These are phyloP conservation scores for Mesembryanthemum crystallinum DNA, from an alignment of 148 eudicot genomes.

Conservation along the genomic window DNA sequence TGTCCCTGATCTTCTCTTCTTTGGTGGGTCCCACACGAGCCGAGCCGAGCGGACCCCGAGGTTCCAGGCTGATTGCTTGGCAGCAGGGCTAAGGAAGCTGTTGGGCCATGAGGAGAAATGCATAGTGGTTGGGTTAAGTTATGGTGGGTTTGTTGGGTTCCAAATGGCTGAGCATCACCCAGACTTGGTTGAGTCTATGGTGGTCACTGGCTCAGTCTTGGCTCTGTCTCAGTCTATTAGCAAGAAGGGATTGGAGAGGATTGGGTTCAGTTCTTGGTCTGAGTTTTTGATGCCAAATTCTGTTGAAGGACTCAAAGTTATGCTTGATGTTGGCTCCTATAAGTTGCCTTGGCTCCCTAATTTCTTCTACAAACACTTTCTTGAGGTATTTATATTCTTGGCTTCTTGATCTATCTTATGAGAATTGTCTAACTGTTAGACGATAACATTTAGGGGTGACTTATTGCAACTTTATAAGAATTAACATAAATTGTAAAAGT, in stretches of 20 bases:
- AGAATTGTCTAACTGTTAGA: too few species aligned
- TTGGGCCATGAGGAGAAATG: slow-evolving; percentile 48
- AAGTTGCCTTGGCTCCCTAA: slow-evolving; percentile 34
- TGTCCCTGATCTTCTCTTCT: slow-evolving; percentile 54
- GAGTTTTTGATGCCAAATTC: slow-evolving; percentile 42
- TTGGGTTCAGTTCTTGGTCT: slow-evolving; percentile 36
- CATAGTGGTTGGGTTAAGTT: slow-evolving; percentile 53
- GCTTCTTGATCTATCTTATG: background rate
- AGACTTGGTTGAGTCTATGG: slow-evolving; percentile 44
- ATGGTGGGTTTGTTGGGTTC: slow-evolving; percentile 57
- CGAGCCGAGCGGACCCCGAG: slow-evolving; percentile 17
- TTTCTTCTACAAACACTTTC: slow-evolving; percentile 28
- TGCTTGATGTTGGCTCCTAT: slow-evolving; percentile 28
- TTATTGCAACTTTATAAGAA: too few species aligned
- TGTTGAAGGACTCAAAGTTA: slow-evolving; percentile 29
- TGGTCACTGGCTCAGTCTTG: slow-evolving; percentile 33
- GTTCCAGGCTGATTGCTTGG: slow-evolving; percentile 57
- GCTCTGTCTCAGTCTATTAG: slow-evolving; percentile 37
- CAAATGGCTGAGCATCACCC: slow-evolving; percentile 51
- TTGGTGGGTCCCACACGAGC: slow-evolving; percentile 39
- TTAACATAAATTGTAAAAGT: too few species aligned
- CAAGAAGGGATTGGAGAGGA: background rate
- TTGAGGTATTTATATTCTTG: slow-evolving; percentile 26
- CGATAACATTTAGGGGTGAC: too few species aligned
- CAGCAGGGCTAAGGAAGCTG: slow-evolving; percentile 35